Percentiles rank a stretch among this genome's conserved stretches.
Evolutionary conservation across 78 protist species (phyloP).

Genomic region (Salpingoeca rosetta): DNA sequence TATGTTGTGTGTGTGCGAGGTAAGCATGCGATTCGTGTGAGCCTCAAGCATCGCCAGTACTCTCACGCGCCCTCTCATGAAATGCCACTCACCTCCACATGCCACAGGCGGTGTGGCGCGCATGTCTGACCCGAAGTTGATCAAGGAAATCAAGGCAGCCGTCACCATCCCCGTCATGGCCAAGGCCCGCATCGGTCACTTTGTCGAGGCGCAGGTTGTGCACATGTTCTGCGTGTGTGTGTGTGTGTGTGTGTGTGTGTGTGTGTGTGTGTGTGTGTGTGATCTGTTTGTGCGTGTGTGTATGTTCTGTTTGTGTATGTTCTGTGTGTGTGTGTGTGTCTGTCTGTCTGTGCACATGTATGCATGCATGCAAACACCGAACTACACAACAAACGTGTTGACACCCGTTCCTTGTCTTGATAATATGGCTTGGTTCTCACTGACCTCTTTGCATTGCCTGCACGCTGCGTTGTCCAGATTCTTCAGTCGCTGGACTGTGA

Average conservation of each 20-base stretch:
- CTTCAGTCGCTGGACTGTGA: slow-evolving; percentile 73
- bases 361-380: too few relatives aligned
- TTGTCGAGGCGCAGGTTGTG: slow-evolving; percentile 74
- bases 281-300: too few relatives aligned
- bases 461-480: slow-evolving; percentile 40
- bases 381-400: neutral
- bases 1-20: neutral
- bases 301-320: too few relatives aligned
- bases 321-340: too few relatives aligned
- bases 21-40: neutral
- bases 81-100: slow-evolving; percentile 82
- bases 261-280: too few relatives aligned
- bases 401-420: neutral
- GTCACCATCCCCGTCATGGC: too few relatives aligned
- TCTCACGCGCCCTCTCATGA: slow-evolving; percentile 73
- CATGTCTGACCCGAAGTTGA: too few relatives aligned
- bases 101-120: too few relatives aligned
- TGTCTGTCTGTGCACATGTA: too few relatives aligned
- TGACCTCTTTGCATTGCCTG: neutral
- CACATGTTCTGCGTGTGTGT: neutral
- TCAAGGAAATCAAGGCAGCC: too few relatives aligned
- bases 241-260: too few relatives aligned
- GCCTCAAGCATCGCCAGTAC: neutral
- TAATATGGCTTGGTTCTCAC: neutral
- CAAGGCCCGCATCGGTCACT: slow-evolving; percentile 88